Evolutionary conservation across 768 basidiomycete genomes (phyloP), one percentile per base, ranked within the genome.

Genomic region (Leucocoprinus leucothites): DNA sequence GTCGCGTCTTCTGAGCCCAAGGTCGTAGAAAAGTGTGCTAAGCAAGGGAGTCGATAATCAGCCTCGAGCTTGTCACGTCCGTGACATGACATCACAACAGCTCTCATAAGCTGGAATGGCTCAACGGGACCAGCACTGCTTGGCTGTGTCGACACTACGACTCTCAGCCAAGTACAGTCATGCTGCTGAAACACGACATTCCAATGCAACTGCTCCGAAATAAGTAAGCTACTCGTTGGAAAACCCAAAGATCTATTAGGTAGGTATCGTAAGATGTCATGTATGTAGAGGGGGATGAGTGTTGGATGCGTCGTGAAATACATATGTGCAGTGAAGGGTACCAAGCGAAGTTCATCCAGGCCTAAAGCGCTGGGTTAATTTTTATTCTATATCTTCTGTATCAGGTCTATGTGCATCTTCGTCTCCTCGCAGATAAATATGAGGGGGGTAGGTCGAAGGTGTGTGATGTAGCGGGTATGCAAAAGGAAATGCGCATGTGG

Each of bases 351-450:
- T 28, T 48, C 44, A 48, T 48, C 45, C 18, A 42, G 36, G 36
- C 31, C 31, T 31, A 31, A 44, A 31, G 48, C 45, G 40, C 28
- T 36, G 25, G 21, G 40, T 5, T 34, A 40, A 48, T 56, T 56
- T 56, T 38, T 35, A 21, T 14, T 56, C 47, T 49, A 56, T 43
- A 49, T 35, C 47, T 56, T 48, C 47, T 26, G 26, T 46, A 13
- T 24, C 21, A 16, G 18, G 22, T 46, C 52, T 53, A 53, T 46
- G 44, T 24, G 31, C 43, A 36, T 24, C 54, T 22, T 42, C 28
- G 13, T 35, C 31, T 43, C 47, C 54, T 49, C 46, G 36, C 25
- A n/a, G 35, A 49, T 56, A 56, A 48, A 49, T 56, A 49, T 53
- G 52, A 43, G 34, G 38, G 48, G 40, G 48, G 26, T 31, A 38